These are phyloP conservation scores for Ceratobasidium sp. DNA, from an alignment of 1,284 basidiomycete genomes.

Conservation along the genomic window DNA sequence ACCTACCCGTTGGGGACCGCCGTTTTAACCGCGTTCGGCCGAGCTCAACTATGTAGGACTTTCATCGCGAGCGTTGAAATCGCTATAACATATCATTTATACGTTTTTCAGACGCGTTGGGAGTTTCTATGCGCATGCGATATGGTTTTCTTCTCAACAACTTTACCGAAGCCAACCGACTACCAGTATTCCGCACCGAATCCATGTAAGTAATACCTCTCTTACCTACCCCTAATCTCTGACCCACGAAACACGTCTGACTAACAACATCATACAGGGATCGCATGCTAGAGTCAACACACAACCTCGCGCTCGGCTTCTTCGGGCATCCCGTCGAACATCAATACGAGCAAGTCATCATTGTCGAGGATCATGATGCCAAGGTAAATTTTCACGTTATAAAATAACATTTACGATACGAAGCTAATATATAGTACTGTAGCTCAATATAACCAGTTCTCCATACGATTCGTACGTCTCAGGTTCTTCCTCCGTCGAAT, in stretches of 20 bases:
- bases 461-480: conserved; percentile 74
- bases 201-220: conserved; percentile 76
- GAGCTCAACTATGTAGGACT: conserved; percentile 60
- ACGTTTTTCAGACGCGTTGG: conserved; percentile 50
- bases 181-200: conserved; percentile 90
- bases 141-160: conserved; percentile 65
- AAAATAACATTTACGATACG: too few relatives aligned
- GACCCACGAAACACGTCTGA: background rate
- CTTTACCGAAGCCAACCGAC: conserved; percentile 76
- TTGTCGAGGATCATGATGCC: too few relatives aligned
- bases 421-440: background rate
- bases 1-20: conserved; percentile 63
- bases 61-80: background rate
- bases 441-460: conserved; percentile 86
- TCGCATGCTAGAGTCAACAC: conserved; percentile 85
- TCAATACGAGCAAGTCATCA: conserved; percentile 86
- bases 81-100: too few relatives aligned
- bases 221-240: too few relatives aligned
- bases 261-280: conserved; percentile 62
- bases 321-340: conserved; percentile 85
- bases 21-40: conserved; percentile 64
- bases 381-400: too few relatives aligned
- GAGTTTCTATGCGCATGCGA: conserved; percentile 50
- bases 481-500: background rate
- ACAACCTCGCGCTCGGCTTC: conserved; percentile 90